Base-by-base conservation (phyloP, 2,329 filamentous ascomycete species). In the Pseudogymnoascus sp. region DNA sequence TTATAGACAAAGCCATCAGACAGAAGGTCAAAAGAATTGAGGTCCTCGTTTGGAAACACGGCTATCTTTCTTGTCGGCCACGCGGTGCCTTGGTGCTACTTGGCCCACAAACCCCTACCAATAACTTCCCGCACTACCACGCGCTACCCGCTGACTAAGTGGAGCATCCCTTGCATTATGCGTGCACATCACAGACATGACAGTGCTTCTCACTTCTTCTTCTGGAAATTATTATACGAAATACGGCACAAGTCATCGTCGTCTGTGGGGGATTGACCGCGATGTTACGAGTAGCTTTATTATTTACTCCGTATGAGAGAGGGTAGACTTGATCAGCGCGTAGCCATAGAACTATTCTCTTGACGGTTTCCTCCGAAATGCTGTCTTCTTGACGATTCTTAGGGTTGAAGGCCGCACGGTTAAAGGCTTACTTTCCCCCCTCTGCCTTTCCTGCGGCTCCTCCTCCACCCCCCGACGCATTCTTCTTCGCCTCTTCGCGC, bases 121-220 rank as follows among this genome's bases (percentile, higher is more conserved):
- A 53, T 53, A 53, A 29, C n/a, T 16, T 53, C 24, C 47, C 47
- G 26, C 24, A 11, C 26, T 16, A 53, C 47, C 11, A 53, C 47
- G 26, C 47, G 26, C 47, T 53, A 53, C 47, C 26, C n/a, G 26
- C 24, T 53, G 47, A 53, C 47, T 31, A 53, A 53, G 47, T 53
- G 47, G 47, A 53, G 47, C 6, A 16, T 16, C 47, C 47, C 24
- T 31, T 53, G 47, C 26, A 53, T 53, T 53, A 53, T 53, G 47
- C 47, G 47, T 14, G 47, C 47, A 16, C 7, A 53, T 53, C 47
- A 53, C 47, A 53, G n/a, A 31, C 47, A 53, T 53, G 47, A 31
- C 47, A 53, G 47, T 53, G 47, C 47, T 31, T 53, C 47, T 53
- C 47, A 53, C 47, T 53, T n/a, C 47, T 53, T 11, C 47, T 53